Evolutionary conservation across 1,284 basidiomycete species (phyloP).

Genomic region (Fereydounia khargensis): DNA sequence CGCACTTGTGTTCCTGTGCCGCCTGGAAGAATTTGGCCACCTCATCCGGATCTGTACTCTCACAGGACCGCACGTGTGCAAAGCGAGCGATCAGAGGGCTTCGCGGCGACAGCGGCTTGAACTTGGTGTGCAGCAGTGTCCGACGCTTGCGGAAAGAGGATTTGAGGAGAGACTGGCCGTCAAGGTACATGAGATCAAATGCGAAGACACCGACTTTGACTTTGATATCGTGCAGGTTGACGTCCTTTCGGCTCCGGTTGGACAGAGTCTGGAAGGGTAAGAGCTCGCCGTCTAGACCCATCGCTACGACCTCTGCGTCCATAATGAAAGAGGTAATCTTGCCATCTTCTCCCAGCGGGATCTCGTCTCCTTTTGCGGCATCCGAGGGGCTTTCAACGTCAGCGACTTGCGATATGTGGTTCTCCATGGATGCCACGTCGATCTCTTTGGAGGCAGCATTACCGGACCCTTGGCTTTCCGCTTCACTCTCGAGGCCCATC

Average conservation of each 20-base stretch:
- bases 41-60: slow-evolving; percentile 67
- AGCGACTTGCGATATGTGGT: too few species aligned
- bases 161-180: slow-evolving; percentile 68
- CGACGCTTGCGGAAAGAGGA: slow-evolving; percentile 74
- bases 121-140: slow-evolving; percentile 64
- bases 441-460: too few species aligned
- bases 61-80: slow-evolving; percentile 73
- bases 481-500: slow-evolving; percentile 29
- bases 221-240: slow-evolving; percentile 48
- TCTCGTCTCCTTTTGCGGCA: not conserved
- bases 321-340: slow-evolving; percentile 69
- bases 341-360: not conserved
- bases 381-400: too few species aligned
- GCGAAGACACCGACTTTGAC: slow-evolving; percentile 53
- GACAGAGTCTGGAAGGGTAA: slow-evolving; percentile 51
- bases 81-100: slow-evolving; percentile 67
- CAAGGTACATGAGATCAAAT: slow-evolving; percentile 50
- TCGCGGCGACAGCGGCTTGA: slow-evolving; percentile 56
- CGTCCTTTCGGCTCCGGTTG: slow-evolving; percentile 48
- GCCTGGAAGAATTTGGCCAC: slow-evolving; percentile 76
- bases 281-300: slow-evolving; percentile 37
- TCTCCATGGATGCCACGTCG: not conserved
- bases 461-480: slow-evolving; percentile 11
- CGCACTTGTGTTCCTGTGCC: slow-evolving; percentile 77
- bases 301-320: slow-evolving; percentile 69